Conservation (phyloP, 371 early-diverging fungal genomes). For the Mortierella sp. region DNA sequence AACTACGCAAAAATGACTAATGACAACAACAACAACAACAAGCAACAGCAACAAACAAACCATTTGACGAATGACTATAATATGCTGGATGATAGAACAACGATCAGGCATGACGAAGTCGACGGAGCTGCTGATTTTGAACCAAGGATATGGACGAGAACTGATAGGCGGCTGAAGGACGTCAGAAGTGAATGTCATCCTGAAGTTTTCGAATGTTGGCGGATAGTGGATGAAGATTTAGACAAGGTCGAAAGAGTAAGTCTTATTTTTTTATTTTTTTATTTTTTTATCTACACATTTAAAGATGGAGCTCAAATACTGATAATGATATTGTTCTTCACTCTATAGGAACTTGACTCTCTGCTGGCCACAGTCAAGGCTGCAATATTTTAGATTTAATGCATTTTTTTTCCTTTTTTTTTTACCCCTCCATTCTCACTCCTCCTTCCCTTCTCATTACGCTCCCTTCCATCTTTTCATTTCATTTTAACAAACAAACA, state of each 20-base stretch:
- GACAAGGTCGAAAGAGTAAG: constrained; percentile 55
- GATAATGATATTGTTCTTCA: background rate
- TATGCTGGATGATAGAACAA: constrained; percentile 10
- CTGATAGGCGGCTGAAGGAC: constrained; percentile 41
- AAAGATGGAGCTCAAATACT: background rate
- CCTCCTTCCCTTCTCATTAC: background rate
- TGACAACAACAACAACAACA: constrained; percentile 13
- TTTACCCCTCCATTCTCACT: too few species aligned
- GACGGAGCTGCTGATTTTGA: constrained; percentile 7
- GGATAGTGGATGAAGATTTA: constrained; percentile 47
- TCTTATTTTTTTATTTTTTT: too few species aligned
- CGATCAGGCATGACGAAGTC: constrained; percentile 1
- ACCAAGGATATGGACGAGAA: constrained; percentile 42
- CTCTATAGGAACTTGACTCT: constrained; percentile 41
- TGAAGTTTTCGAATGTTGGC: constrained; percentile 55
- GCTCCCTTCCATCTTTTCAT: too few species aligned
- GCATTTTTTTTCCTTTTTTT: background rate
- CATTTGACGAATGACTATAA: constrained; percentile 19
- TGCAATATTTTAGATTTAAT: constrained; percentile 33
- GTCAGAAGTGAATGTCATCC: constrained; percentile 50
- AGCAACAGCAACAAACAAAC: constrained; percentile 1
- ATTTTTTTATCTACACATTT: too few species aligned
- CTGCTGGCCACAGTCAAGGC: constrained; percentile 54
- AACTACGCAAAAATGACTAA: constrained; percentile 1
- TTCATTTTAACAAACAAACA: background rate